A percentile compares a stretch with the other conserved stretches of the same genome.
phyloP scores from a whole-genome alignment of 768 basidiomycete genomes.

The Rhizopogon vinicolor region DNA sequence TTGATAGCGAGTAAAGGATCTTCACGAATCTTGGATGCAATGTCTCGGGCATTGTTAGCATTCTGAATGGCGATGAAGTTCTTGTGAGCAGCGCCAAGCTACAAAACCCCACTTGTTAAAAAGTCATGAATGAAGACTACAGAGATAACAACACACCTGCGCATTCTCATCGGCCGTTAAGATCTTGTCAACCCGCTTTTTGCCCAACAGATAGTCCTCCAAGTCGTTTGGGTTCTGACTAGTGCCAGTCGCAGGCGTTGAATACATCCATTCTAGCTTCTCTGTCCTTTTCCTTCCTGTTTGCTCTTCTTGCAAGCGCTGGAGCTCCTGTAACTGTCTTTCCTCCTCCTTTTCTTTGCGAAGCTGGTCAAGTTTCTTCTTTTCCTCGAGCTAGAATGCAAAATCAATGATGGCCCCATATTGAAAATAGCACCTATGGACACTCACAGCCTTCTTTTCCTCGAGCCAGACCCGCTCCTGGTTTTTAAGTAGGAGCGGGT shows the following conservation, averaged over 20 bases:
- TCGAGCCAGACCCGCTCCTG: constrained; percentile 99
- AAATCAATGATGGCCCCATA: constrained; percentile 2
- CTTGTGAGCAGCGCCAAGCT: constrained; percentile 86
- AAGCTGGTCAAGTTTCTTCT: constrained; percentile 96
- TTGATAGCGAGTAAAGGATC: constrained; percentile 98
- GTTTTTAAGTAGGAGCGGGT: constrained; percentile 95
- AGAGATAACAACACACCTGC: constrained; percentile 45
- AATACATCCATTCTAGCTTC: constrained; percentile 99
- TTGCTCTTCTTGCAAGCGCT: constrained; percentile 90
- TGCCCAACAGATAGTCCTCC: constrained; percentile 95
- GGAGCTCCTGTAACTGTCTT: constrained; percentile 92
- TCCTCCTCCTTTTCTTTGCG: constrained; percentile 98
- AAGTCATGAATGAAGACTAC: neutral
- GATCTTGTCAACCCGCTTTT: constrained; percentile 97
- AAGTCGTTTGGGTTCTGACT: constrained; percentile 85
- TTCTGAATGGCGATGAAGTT: constrained; percentile 94
- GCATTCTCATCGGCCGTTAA: constrained; percentile 89
- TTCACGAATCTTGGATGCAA: constrained; percentile 91
- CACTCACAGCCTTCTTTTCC: constrained; percentile 90
- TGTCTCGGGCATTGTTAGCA: constrained; percentile 85
- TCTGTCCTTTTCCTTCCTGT: constrained; percentile 94
- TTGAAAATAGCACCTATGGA: neutral
- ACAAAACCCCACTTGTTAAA: constrained; percentile 6
- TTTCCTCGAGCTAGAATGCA: constrained; percentile 82
- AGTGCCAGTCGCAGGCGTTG: constrained; percentile 93